These are phyloP conservation scores for Phytopythium vexans DNA, from an alignment of 352 stramenopile species.

Conservation along the genomic window DNA sequence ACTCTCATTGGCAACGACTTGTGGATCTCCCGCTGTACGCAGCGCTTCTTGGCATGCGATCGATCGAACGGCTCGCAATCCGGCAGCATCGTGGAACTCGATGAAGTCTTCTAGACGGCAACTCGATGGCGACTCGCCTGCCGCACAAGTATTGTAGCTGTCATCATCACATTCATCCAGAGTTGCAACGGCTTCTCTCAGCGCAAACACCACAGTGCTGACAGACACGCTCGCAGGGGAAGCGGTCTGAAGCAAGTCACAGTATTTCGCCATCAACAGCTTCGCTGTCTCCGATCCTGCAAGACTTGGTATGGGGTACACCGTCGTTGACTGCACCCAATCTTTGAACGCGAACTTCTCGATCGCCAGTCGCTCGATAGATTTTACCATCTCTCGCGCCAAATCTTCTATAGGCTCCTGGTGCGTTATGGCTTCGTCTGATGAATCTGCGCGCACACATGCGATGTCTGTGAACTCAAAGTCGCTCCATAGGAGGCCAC, in stretches of 20 bases:
- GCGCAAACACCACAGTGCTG: slow-evolving; percentile 47
- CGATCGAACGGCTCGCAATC: slow-evolving; percentile 24
- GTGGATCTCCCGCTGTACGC: slow-evolving; percentile 16
- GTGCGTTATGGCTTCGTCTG: slow-evolving; percentile 17
- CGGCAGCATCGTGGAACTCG: slow-evolving; percentile 38
- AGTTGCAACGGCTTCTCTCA: slow-evolving; percentile 39
- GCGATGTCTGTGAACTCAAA: slow-evolving; percentile 59
- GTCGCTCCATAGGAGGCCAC: slow-evolving; percentile 72
- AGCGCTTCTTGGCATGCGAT: slow-evolving; percentile 15
- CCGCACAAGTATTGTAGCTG: slow-evolving; percentile 7
- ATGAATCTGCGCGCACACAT: slow-evolving; percentile 15
- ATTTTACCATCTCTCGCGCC: slow-evolving; percentile 27
- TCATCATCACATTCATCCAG: not conserved
- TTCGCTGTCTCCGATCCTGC: not conserved
- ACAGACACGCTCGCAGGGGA: slow-evolving; percentile 50
- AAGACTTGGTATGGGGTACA: slow-evolving; percentile 28
- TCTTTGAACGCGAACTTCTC: slow-evolving; percentile 63
- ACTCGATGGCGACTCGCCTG: too few species aligned
- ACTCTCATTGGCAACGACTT: slow-evolving; percentile 15
- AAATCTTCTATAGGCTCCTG: slow-evolving; percentile 24
- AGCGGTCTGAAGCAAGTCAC: slow-evolving; percentile 24
- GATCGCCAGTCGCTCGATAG: slow-evolving; percentile 24
- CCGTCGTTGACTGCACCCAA: slow-evolving; percentile 48
- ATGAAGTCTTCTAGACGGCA: slow-evolving; percentile 32
- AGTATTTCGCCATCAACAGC: slow-evolving; percentile 20